Conservation (phyloP, 257 asterid species). For the Avicennia marina region DNA sequence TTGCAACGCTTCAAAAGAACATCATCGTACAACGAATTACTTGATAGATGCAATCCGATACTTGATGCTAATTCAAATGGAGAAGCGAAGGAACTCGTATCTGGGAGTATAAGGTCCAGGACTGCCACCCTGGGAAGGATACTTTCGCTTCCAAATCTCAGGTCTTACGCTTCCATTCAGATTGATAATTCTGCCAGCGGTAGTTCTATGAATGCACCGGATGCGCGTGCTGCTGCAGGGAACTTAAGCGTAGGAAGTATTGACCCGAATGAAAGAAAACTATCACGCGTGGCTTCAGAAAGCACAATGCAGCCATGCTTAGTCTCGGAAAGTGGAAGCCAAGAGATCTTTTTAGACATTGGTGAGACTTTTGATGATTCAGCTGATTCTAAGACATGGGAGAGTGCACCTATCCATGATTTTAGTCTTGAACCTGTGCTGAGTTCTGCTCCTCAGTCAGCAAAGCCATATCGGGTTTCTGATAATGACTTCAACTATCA, state of each 20-base stretch:
- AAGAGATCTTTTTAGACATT: too few species aligned
- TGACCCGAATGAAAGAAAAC: too few species aligned
- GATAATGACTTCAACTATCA: conserved; percentile 22
- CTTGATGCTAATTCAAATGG: conserved; percentile 25
- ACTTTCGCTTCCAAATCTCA: conserved; percentile 71
- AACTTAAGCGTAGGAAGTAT: conserved; percentile 15
- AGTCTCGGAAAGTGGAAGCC: too few species aligned
- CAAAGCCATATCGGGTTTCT: conserved; percentile 17
- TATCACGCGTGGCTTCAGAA: too few species aligned
- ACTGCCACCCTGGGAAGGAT: conserved; percentile 42
- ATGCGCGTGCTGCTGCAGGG: neutral
- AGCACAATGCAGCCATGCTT: too few species aligned
- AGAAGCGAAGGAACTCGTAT: conserved; percentile 29
- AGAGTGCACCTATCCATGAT: conserved; percentile 26
- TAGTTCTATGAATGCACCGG: conserved; percentile 13
- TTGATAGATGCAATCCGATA: conserved; percentile 40
- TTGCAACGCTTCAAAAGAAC: conserved; percentile 37
- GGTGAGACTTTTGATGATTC: conserved; percentile 29
- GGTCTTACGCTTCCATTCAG: conserved; percentile 40
- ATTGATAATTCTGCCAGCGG: conserved; percentile 35
- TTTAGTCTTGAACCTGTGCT: conserved; percentile 13
- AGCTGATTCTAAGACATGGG: conserved; percentile 22
- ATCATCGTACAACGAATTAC: conserved; percentile 49
- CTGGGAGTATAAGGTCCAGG: conserved; percentile 23
- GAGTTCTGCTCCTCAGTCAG: conserved; percentile 14